Conservation (phyloP, 768 basidiomycete species). For the Gloeophyllum trabeum region DNA sequence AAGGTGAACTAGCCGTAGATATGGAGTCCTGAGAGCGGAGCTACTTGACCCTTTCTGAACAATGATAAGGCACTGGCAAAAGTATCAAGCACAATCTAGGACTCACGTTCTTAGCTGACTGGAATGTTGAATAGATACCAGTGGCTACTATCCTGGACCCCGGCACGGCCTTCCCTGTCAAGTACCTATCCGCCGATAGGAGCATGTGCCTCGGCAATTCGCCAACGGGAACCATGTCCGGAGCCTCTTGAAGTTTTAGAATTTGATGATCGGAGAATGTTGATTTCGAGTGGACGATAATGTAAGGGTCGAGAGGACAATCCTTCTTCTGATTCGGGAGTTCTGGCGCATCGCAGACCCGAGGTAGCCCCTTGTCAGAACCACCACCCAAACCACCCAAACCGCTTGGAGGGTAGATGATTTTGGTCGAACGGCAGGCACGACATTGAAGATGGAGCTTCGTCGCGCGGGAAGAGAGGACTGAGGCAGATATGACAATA, state of each 20-base stretch:
- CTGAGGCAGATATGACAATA: conserved; percentile 95
- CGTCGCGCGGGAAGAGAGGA: conserved; percentile 87
- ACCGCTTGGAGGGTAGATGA: conserved; percentile 65
- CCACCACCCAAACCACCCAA: conserved; percentile 85
- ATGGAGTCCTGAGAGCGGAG: conserved; percentile 86
- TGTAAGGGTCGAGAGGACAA: conserved; percentile 58
- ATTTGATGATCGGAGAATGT: conserved; percentile 75
- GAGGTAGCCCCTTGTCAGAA: conserved; percentile 74
- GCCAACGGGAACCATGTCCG: conserved; percentile 99
- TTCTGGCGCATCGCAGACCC: conserved; percentile 75
- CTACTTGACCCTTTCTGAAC: conserved; percentile 62
- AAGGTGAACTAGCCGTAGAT: conserved; percentile 86
- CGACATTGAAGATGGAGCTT: conserved; percentile 90
- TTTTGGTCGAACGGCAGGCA: conserved; percentile 72
- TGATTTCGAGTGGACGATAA: conserved; percentile 94
- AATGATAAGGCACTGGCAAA: not conserved
- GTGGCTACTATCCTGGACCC: conserved; percentile 94
- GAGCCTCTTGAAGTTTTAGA: conserved; percentile 95
- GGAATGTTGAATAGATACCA: conserved; percentile 95
- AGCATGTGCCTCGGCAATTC: conserved; percentile 94
- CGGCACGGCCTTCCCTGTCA: conserved; percentile 90
- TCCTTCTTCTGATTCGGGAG: conserved; percentile 83
- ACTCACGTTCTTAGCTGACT: conserved; percentile 73
- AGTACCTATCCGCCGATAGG: conserved; percentile 79
- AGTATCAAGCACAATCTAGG: not conserved